Evolutionary conservation across 2,329 filamentous ascomycete species (phyloP), one percentile per base, ranked within the genome.

Genomic region (Verticillium isaacii): DNA sequence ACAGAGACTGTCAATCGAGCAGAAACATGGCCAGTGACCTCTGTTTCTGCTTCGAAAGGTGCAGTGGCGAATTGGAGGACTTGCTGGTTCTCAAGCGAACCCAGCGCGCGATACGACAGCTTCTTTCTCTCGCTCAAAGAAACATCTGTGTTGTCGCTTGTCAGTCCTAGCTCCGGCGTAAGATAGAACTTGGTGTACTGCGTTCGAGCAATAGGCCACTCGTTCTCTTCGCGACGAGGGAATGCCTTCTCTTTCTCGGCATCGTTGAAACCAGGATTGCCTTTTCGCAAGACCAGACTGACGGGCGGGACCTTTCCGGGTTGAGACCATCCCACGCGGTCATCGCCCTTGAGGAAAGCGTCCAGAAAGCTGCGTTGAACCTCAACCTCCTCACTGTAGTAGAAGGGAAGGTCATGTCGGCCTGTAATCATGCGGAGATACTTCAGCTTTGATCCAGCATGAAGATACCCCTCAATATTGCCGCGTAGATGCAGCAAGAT

Each of bases 321-420:
- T 11, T 75, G 68, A 0, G 79, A 80, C 86, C 87, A 89, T n/a
- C 86, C 86, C 0, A 77, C 77, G 0, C 77, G 75, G 66, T 91
- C 89, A 0, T 90, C 80, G 1, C 80, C 85, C 66, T 90, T 91
- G 39, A 92, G 78, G 68, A 92, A 92, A 0, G 88, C 88, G 62
- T 90, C 86, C 0, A 91, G 75, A 70, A 92, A 92, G 65, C 83
- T 85, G 56, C 78, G 80, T 68, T 91, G 89, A 0, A 91, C 67
- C 63, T 89, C 85, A 0, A 89, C 88, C 64, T 90, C 86, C 57
- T 90, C 85, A 1, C 82, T 72, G 69, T 90, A 90, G 74, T 90
- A 92, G 70, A 91, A 91, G 0, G 89, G 89, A 1, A 91, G 77
- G 67, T 91, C 89, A 64, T 92, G 89, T 0, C 89, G 81, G 2